phyloP scores from a whole-genome alignment of 805 yeast genomes.

The Wickerhamomyces mucosus region DNA sequence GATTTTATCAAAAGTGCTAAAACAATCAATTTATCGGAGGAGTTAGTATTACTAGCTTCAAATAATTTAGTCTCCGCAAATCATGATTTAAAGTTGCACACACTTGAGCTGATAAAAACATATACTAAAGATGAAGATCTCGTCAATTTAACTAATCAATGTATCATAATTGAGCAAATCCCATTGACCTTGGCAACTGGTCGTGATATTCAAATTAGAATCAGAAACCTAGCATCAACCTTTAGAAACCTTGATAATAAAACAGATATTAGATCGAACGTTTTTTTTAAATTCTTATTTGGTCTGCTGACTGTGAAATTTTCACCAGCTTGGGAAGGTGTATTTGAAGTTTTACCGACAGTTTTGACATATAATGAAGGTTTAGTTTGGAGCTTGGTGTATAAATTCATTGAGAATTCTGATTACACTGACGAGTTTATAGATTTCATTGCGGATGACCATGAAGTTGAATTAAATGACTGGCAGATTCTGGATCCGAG shows the following conservation, averaged over 20 bases:
- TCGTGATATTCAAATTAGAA: slow-evolving; percentile 64
- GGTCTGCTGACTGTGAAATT: slow-evolving; percentile 71
- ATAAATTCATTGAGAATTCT: slow-evolving; percentile 22
- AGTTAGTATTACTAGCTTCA: slow-evolving; percentile 19
- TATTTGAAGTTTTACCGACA: slow-evolving; percentile 46
- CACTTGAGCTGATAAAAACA: slow-evolving; percentile 37
- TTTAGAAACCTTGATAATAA: slow-evolving; percentile 21
- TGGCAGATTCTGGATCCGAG: slow-evolving; percentile 16
- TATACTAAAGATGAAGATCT: slow-evolving; percentile 20
- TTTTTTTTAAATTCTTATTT: slow-evolving; percentile 41
- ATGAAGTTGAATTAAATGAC: slow-evolving; percentile 3
- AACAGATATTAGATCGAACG: slow-evolving; percentile 14
- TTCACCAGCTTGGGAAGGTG: slow-evolving; percentile 81
- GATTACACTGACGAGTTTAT: slow-evolving; percentile 3
- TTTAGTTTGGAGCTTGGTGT: slow-evolving; percentile 47
- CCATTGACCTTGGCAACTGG: slow-evolving; percentile 63
- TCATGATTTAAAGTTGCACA: slow-evolving; percentile 36
- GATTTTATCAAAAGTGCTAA: slow-evolving; percentile 14
- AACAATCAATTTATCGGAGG: slow-evolving; percentile 2
- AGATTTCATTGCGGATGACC: slow-evolving; percentile 8
- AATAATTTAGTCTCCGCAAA: slow-evolving; percentile 39
- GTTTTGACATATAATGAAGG: slow-evolving; percentile 32
- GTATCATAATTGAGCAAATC: slow-evolving; percentile 56
- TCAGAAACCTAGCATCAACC: slow-evolving; percentile 48
- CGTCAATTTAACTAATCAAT: slow-evolving; percentile 36